phyloP scores from a whole-genome alignment of 371 early-diverging fungal genomes.

The Circinella minor region DNA sequence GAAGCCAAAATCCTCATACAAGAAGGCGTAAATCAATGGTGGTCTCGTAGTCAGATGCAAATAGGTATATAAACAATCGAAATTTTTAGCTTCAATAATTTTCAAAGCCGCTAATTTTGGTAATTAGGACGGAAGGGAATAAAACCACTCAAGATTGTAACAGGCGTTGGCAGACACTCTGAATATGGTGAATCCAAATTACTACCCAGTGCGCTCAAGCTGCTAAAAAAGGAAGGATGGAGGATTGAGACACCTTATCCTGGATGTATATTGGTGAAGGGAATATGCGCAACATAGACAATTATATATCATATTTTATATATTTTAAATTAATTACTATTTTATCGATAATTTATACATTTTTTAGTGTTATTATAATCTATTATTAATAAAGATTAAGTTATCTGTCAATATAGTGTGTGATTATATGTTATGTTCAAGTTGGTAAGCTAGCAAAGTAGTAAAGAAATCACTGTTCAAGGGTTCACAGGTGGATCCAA shows the following conservation, averaged over 20 bases:
- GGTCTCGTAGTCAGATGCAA: conserved; percentile 59
- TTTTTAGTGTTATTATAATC: too few relatives aligned
- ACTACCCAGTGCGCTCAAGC: conserved; percentile 55
- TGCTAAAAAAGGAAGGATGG: conserved; percentile 63
- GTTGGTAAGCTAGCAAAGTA: too few relatives aligned
- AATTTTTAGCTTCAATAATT: neutral
- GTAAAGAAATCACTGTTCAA: too few relatives aligned
- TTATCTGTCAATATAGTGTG: too few relatives aligned
- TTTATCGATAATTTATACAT: too few relatives aligned
- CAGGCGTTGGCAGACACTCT: conserved; percentile 71
- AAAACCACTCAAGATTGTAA: conserved; percentile 64
- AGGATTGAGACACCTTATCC: conserved; percentile 54
- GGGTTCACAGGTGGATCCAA: too few relatives aligned
- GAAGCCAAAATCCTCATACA: conserved; percentile 66
- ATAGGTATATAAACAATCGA: conserved; percentile 27
- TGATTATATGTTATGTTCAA: too few relatives aligned
- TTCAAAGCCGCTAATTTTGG: too few relatives aligned
- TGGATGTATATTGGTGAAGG: conserved; percentile 52
- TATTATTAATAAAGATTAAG: too few relatives aligned
- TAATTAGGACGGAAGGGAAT: conserved; percentile 36
- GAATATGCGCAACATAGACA: conserved; percentile 14
- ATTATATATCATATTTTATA: too few relatives aligned
- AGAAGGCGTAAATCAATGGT: conserved; percentile 71
- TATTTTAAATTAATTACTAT: too few relatives aligned
- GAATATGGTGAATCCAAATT: conserved; percentile 58